Base-by-base conservation (phyloP, 441 rosid species). In the Eutrema salsugineum region DNA sequence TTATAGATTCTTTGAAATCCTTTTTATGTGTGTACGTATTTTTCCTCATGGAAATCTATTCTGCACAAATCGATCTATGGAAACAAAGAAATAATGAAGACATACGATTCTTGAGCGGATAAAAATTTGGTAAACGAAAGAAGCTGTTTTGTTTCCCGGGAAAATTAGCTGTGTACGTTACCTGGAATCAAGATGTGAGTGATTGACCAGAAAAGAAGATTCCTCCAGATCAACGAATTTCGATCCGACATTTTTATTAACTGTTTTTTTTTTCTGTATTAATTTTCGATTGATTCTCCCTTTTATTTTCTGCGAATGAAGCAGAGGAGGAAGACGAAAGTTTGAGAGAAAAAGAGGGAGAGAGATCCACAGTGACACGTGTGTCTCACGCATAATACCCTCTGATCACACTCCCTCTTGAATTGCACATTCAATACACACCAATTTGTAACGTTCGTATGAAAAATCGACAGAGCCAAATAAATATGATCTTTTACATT, bases 101-200 rank as follows among this genome's bases (percentile, higher is more conserved):
- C 36, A 65, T 60, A n/a, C 35, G 11, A 30, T 14, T 8, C 50
- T 59, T 22, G 14, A 11, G 17, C 2, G 28, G 36, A 11, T 16
- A 44, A 11, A 44, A 17, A 0, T 3, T 36, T 36, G 38, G 58
- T 30, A 63, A 44, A 27, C 2, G 24, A 11, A 55, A 46, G 2
- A 50, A 63, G 16, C 57, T 33, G 39, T 72, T 63, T 51, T 11
- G 59, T 32, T 82, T 51, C 44, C 44, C 24, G 33, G 40, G 36
- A 38, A 57, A 71, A 22, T 27, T 46, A 55, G n/a, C 12, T 43
- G 16, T 64, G 39, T 44, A 44, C 11, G 16, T 61, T 84, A 93
- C 97, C 97, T 68, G 94, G 76, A 75, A 87, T 81, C 69, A 66
- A 85, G 73, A 81, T 55, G 75, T 85, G 66, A 33, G 79, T 46